These are phyloP conservation scores for Podila epigama DNA, from an alignment of 192 early-diverging fungal species.

Conservation along the genomic window DNA sequence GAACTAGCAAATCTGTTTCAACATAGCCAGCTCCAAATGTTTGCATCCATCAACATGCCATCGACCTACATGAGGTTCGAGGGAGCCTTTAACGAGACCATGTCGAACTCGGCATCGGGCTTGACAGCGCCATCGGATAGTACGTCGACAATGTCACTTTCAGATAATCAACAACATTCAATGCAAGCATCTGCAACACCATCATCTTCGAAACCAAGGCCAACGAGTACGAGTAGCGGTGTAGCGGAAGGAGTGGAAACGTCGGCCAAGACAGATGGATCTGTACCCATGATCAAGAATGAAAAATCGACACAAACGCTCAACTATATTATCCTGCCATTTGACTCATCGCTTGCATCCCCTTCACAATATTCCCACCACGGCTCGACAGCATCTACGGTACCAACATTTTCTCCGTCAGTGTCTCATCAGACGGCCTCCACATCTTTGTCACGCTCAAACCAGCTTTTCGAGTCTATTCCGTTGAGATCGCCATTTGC, in stretches of 20 bases:
- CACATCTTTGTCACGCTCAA: not conserved
- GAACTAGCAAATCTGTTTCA: conserved; percentile 44
- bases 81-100: conserved; percentile 11
- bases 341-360: conserved; percentile 8
- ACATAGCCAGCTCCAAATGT: conserved; percentile 38
- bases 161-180: not conserved
- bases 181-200: too few relatives aligned
- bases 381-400: not conserved
- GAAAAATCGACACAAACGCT: conserved; percentile 8
- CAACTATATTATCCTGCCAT: conserved; percentile 31
- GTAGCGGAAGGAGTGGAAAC: not conserved
- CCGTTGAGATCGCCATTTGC: conserved; percentile 3
- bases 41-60: conserved; percentile 43
- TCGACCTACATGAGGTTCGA: conserved; percentile 20
- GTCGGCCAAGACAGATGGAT: not conserved
- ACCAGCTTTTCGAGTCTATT: not conserved
- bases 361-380: not conserved
- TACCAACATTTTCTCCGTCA: not conserved
- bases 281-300: not conserved
- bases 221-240: not conserved
- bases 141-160: not conserved
- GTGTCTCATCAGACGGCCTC: conserved; percentile 1
- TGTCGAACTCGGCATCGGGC: not conserved
- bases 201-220: not conserved
- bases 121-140: not conserved